Evolutionary conservation across 768 basidiomycete genomes (phyloP), one percentile per base, ranked within the genome.

Genomic region (Boletellus emodensis): DNA sequence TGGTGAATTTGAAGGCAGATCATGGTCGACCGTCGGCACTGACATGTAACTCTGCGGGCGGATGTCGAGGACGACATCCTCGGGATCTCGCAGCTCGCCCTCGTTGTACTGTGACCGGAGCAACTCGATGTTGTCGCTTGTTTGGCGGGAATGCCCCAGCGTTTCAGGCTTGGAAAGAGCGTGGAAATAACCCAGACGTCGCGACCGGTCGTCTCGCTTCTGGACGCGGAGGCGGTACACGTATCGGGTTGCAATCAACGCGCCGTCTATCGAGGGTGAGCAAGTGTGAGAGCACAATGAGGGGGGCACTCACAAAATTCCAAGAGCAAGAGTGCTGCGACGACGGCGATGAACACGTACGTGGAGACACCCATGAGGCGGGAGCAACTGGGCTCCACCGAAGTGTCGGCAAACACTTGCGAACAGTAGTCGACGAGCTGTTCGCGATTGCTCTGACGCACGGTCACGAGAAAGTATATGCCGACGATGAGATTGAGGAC

Each of bases 401-500:
- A 63, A 3, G 71, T 56, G 56, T 76, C 65, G 37, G 64, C 63
- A 41, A 82, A 67, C 6, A 74, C 71, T 6, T 68, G 38, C 40
- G 76, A 66, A 63, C 85, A 87, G 37, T 74, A 69, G 18, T 71
- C 56, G 38, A 64, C 61, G 22, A 75, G 63, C 46, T 77, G 72
- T 41, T 68, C 72, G 33, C 69, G 66, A 14, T 78, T 70, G 37
- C 76, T 73, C 49, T 74, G 73, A 39, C 73, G 71, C 43, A 85
- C 69, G 48, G 73, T 62, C 55, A 70, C 76, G 35, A 83, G 69
- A 56, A 83, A 71, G 66, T 77, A 84, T 48, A 62, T 63, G 36
- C 78, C 78, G 52, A 79, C 73, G 26, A 66, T 71, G 61, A 83
- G 50, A 61, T 81, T 82, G 71, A 82, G 51, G 56, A 79, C 36